Conservation (phyloP, 73 alveolate genomes). For the Paramecium sexaurelia region DNA sequence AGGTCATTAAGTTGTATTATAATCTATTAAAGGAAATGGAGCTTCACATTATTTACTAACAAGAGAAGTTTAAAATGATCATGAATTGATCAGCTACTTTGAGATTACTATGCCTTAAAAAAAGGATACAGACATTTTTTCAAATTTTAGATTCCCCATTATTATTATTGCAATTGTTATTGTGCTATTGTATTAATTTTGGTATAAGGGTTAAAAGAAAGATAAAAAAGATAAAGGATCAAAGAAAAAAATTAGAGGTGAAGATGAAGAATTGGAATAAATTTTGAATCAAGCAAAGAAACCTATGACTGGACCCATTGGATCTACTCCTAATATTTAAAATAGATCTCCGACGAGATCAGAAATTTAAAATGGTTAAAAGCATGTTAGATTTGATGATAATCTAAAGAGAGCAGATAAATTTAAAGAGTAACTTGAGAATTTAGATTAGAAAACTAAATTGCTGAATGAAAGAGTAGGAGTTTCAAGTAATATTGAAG, state of each 20-base stretch:
- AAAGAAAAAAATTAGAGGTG: background rate
- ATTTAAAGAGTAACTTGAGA: conserved; percentile 18
- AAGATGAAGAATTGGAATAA: conserved; percentile 8
- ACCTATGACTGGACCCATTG: background rate
- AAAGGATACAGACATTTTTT: background rate
- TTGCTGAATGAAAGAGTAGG: conserved; percentile 14
- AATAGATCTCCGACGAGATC: background rate
- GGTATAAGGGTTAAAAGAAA: background rate
- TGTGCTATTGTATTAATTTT: background rate
- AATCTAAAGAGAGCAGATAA: conserved; percentile 4
- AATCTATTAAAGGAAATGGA: conserved; percentile 22
- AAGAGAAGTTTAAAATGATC: background rate
- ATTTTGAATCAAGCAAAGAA: background rate
- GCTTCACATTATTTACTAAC: conserved; percentile 14
- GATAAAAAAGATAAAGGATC: background rate
- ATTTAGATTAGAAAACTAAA: conserved; percentile 24
- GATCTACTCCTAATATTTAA: background rate
- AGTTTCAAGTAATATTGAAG: background rate
- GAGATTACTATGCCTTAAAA: conserved; percentile 44
- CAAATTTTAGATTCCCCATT: conserved; percentile 15
- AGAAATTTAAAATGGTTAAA: background rate
- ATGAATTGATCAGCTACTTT: background rate
- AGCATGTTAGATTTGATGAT: conserved; percentile 11
- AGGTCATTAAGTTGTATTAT: background rate
- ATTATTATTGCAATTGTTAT: background rate